Percentiles rank a stretch among this genome's conserved stretches.
These are phyloP conservation scores for Lichtheimia ramosa DNA, from an alignment of 371 early-diverging fungal species.

Conservation along the genomic window DNA sequence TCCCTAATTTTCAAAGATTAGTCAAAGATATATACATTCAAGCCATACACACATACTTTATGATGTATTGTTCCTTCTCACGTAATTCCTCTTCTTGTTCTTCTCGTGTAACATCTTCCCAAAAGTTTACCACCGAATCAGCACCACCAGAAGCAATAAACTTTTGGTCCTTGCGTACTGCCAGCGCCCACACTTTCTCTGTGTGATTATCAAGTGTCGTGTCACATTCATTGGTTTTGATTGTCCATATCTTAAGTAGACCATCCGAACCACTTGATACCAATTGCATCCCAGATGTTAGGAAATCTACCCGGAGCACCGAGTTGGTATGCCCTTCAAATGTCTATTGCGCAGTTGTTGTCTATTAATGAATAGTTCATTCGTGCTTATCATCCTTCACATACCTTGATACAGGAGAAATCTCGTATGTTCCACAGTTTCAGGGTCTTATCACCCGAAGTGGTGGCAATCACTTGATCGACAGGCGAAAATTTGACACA, in stretches of 20 bases:
- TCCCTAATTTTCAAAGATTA: conserved; percentile 53
- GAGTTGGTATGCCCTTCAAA: conserved; percentile 97
- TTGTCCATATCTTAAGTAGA: conserved; percentile 93
- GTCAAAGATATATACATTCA: not conserved
- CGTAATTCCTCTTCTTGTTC: conserved; percentile 72
- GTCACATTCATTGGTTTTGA: conserved; percentile 87
- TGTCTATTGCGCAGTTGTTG: conserved; percentile 49
- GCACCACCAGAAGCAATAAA: conserved; percentile 84
- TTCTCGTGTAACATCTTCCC: conserved; percentile 88
- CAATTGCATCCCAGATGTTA: conserved; percentile 87
- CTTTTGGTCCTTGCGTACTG: conserved; percentile 75
- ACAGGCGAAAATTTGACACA: conserved; percentile 86
- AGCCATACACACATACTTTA: conserved; percentile 45
- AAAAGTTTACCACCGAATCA: conserved; percentile 87
- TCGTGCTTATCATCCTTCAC: not conserved
- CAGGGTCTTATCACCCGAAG: conserved; percentile 93
- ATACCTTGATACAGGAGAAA: conserved; percentile 80
- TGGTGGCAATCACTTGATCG: conserved; percentile 88
- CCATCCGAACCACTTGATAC: conserved; percentile 90
- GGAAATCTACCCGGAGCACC: conserved; percentile 81
- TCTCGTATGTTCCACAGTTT: conserved; percentile 92
- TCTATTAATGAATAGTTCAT: not conserved
- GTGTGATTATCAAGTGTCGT: conserved; percentile 91
- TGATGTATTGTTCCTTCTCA: conserved; percentile 68
- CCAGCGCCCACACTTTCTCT: conserved; percentile 92